Conservation (phyloP, 2,329 filamentous ascomycete genomes). For the Nothomitra cinnamomea region DNA sequence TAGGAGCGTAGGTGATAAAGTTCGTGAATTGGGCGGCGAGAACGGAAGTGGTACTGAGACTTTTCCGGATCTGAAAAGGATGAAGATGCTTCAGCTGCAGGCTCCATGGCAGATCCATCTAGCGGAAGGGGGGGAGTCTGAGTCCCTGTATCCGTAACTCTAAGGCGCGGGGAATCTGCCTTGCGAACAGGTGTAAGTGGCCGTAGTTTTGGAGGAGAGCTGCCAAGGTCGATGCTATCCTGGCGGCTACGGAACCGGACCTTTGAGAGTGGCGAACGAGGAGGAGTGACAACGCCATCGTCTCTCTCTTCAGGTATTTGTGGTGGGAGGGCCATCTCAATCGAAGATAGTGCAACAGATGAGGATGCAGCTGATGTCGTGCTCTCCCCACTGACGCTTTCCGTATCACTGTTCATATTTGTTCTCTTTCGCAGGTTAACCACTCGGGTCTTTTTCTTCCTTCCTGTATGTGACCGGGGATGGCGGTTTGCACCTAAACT, state of each 20-base stretch:
- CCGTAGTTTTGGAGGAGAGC: conserved; percentile 16
- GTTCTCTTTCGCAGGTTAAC: conserved; percentile 55
- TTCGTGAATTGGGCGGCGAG: neutral
- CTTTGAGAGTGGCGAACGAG: conserved; percentile 26
- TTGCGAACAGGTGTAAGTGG: neutral
- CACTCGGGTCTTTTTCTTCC: conserved; percentile 71
- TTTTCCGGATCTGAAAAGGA: neutral
- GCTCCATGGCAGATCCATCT: too few relatives aligned
- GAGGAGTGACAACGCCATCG: conserved; percentile 28
- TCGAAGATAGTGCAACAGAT: conserved; percentile 21
- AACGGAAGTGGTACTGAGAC: neutral
- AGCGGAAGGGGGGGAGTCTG: neutral
- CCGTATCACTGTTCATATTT: conserved; percentile 30
- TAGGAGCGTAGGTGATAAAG: neutral
- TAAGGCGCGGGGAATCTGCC: neutral
- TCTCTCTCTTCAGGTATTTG: conserved; percentile 12
- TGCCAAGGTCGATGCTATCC: conserved; percentile 20
- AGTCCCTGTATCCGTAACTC: neutral
- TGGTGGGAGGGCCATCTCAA: neutral
- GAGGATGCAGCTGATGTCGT: conserved; percentile 40
- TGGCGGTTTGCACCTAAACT: conserved; percentile 42
- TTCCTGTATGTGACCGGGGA: conserved; percentile 41
- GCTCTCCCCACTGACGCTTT: conserved; percentile 32
- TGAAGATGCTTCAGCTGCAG: neutral
- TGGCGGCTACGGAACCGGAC: conserved; percentile 17